Conservation (phyloP, 2,329 filamentous ascomycete genomes). For the Cercospora sp. region DNA sequence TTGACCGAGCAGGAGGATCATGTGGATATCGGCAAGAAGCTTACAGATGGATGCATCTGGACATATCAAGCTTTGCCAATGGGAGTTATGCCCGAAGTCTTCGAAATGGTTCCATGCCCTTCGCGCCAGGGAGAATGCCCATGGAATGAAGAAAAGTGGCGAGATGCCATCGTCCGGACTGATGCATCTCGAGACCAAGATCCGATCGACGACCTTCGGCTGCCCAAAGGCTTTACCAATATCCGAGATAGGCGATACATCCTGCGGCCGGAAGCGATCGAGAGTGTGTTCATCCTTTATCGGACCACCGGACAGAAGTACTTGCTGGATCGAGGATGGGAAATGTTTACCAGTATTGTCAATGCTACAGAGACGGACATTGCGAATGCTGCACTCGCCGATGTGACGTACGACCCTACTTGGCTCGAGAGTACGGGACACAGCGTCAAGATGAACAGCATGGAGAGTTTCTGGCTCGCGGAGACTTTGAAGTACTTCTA, state of each 20-base stretch:
- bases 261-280: slow-evolving; percentile 59
- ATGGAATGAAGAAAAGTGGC: slow-evolving; percentile 57
- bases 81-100: slow-evolving; percentile 63
- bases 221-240: slow-evolving; percentile 47
- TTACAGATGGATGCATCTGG: slow-evolving; percentile 65
- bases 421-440: slow-evolving; percentile 36
- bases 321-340: slow-evolving; percentile 50
- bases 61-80: slow-evolving; percentile 57
- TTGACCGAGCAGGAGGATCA: slow-evolving; percentile 57
- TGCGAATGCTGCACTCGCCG: slow-evolving; percentile 49
- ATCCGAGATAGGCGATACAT: slow-evolving; percentile 50
- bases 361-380: slow-evolving; percentile 46
- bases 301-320: slow-evolving; percentile 57
- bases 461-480: slow-evolving; percentile 52
- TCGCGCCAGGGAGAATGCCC: slow-evolving; percentile 45
- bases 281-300: slow-evolving; percentile 62
- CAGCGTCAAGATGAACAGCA: slow-evolving; percentile 43
- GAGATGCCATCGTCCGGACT: slow-evolving; percentile 38
- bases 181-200: slow-evolving; percentile 39
- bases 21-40: slow-evolving; percentile 56
- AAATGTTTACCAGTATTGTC: slow-evolving; percentile 52
- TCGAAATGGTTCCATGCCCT: slow-evolving; percentile 54
- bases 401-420: slow-evolving; percentile 43
- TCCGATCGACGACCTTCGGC: slow-evolving; percentile 32
- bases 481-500: slow-evolving; percentile 55